Evolutionary conservation across 2,329 filamentous ascomycete species (phyloP), one percentile per base, ranked within the genome.

Genomic region (Clonostachys sp.): DNA sequence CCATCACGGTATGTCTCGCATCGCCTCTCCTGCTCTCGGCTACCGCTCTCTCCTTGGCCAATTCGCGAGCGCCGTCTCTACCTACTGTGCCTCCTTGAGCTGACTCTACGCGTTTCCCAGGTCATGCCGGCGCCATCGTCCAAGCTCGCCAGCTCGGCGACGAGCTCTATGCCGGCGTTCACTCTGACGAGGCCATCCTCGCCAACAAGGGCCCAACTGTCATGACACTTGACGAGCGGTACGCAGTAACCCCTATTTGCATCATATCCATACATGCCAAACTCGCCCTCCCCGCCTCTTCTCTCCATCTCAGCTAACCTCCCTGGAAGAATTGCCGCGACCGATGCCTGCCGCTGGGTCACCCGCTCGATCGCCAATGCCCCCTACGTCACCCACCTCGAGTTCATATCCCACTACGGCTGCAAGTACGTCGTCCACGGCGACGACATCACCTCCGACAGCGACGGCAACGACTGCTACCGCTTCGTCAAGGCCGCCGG

Each of bases 141-240:
- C 94, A 99, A 70, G 94, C 94, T 45, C 88, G 94, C 53, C 91
- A 91, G 66, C 80, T 97, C 17, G 94, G 94, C 56, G 83, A 81
- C 54, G 89, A 95, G 71, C 83, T 99, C 44, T 85, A 89, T 55
- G 91, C 96, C 35, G 94, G 94, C 50, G 86, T 99, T 45, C 94
- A 99, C 72, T 95, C 90, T 5, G 94, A 99, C 65, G 90, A 96
- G 68, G 87, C 88, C 45, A 99, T 99, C 59, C 77, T 96, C 56
- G 88, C 91, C 62, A 96, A 99, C 75, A 99, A 99, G 72, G 94
- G 94, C 7, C 94, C 94, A 1, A 96, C 92, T 1, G 94, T 99
- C 57, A 99, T 99, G 94, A 92, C 83, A 48, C 75, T 97, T 48
- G 78, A 86, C 56, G 94, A 99, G 78, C 86, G 92, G 86, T 81